A percentile compares a stretch with the other conserved stretches of the same genome.
These are phyloP conservation scores for Phanerochaete sordida DNA, from an alignment of 768 basidiomycete species.

Conservation along the genomic window DNA sequence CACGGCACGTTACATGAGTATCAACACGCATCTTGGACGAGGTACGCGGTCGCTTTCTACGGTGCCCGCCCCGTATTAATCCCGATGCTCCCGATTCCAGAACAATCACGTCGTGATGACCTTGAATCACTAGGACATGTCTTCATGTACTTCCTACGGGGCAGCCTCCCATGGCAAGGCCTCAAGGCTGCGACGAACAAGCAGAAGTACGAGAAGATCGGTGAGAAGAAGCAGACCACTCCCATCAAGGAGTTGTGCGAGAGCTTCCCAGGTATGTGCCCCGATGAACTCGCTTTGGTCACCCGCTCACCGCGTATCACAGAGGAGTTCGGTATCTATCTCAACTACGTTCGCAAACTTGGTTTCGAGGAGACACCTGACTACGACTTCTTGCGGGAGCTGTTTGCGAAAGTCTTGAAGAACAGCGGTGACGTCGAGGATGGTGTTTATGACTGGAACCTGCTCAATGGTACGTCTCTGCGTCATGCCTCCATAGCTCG, in stretches of 20 bases:
- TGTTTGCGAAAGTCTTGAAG: conserved; percentile 93
- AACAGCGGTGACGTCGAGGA: conserved; percentile 89
- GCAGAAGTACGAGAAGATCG: conserved; percentile 99
- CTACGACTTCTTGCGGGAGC: conserved; percentile 94
- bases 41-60: conserved; percentile 44
- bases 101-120: conserved; percentile 94
- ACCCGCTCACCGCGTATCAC: conserved; percentile 9
- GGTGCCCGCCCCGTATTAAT: not conserved
- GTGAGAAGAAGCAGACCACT: conserved; percentile 99
- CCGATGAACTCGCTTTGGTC: not conserved
- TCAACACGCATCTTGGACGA: conserved; percentile 97
- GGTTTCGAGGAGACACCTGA: conserved; percentile 99
- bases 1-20: conserved; percentile 99
- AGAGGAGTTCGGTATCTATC: conserved; percentile 99
- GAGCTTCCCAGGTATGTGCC: conserved; percentile 78
- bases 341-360: conserved; percentile 98
- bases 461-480: conserved; percentile 62
- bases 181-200: conserved; percentile 99
- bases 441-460: conserved; percentile 95
- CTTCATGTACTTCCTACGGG: conserved; percentile 99
- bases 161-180: conserved; percentile 98
- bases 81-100: conserved; percentile 31
- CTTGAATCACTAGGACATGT: conserved; percentile 99
- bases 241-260: conserved; percentile 97
- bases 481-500: conserved; percentile 1